Evolutionary conservation across 2,329 filamentous ascomycete species (phyloP), one percentile per base, ranked within the genome.

Genomic region (Hymenotorrendiella dingleyae): DNA sequence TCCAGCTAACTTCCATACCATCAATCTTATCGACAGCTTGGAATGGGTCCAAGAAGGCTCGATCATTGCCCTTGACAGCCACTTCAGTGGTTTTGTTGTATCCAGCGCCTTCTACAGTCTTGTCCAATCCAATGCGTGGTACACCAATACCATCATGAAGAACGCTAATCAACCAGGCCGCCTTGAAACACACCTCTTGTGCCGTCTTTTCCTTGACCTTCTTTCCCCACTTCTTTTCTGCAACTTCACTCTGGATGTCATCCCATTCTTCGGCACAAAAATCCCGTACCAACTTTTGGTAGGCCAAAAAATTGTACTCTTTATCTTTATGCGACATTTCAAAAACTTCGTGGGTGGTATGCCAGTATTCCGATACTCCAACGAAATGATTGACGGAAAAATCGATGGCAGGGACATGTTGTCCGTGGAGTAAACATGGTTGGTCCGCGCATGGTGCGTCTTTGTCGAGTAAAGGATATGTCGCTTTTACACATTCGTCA

Each of bases 331-430:
- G 80, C 4, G 80, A 80, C 70, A 79, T 77, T 46, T 84, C 78
- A 55, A 98, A 97, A 2, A 97, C 83, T 42, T 93, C 89, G 56
- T 98, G 93, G 0, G 93, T 98, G 0, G 91, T 94, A 63, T 98
- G 93, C 91, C 93, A 98, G 65, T 94, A 98, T 61, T 98, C 93
- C 1, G 91, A 97, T 3, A 98, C 91, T 9, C 93, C 93, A 21
- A 98, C 83, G 58, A 98, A 98, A 62, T 96, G 94, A 57, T 98
- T 98, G 26, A 97, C 82, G 49, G 93, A 84, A 59, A 97, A 98
- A 62, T 98, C 93, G 51, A 98, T 96, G 3, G 88, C 86, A 1
- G 93, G 93, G 1, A 93, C 89, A 60, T 97, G 89, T 50, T 91
- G 81, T 1, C 93, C 90, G 55, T 96, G 87, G 28, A 98, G 72